These are phyloP conservation scores for Crassisporium funariophilum DNA, from an alignment of 768 basidiomycete genomes.

Conservation along the genomic window DNA sequence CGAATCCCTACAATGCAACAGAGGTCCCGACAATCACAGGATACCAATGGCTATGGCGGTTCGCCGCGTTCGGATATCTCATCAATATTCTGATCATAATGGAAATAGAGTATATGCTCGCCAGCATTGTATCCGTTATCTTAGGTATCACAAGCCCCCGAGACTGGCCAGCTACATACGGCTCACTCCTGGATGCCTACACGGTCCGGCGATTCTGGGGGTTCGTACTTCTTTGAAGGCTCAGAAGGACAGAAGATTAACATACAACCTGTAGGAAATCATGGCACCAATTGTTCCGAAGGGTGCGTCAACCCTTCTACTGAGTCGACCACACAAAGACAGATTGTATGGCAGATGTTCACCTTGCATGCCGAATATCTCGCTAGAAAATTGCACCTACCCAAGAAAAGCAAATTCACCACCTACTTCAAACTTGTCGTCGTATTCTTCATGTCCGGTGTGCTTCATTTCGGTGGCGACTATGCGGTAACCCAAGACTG, in stretches of 20 bases:
- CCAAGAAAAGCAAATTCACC: slow-evolving; percentile 20
- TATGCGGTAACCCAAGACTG: not conserved
- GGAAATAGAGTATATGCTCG: not conserved
- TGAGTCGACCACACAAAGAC: not conserved
- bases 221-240: slow-evolving; percentile 25
- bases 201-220: slow-evolving; percentile 43
- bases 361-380: slow-evolving; percentile 28
- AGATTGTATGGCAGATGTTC: slow-evolving; percentile 22
- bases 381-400: slow-evolving; percentile 25
- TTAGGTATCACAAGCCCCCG: slow-evolving; percentile 26
- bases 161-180: slow-evolving; percentile 40
- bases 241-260: not conserved
- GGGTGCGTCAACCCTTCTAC: slow-evolving; percentile 25
- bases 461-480: slow-evolving; percentile 27
- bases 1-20: slow-evolving; percentile 17
- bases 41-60: slow-evolving; percentile 10
- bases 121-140: slow-evolving; percentile 22
- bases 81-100: slow-evolving; percentile 3
- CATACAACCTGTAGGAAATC: slow-evolving; percentile 19
- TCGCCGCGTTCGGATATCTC: slow-evolving; percentile 12
- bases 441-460: slow-evolving; percentile 37
- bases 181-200: slow-evolving; percentile 33
- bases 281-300: slow-evolving; percentile 39
- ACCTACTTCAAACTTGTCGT: slow-evolving; percentile 34
- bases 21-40: slow-evolving; percentile 3